Evolutionary conservation across 257 asterid species (phyloP), one percentile per base, ranked within the genome.

Genomic region (Solanum gandarillasii): DNA sequence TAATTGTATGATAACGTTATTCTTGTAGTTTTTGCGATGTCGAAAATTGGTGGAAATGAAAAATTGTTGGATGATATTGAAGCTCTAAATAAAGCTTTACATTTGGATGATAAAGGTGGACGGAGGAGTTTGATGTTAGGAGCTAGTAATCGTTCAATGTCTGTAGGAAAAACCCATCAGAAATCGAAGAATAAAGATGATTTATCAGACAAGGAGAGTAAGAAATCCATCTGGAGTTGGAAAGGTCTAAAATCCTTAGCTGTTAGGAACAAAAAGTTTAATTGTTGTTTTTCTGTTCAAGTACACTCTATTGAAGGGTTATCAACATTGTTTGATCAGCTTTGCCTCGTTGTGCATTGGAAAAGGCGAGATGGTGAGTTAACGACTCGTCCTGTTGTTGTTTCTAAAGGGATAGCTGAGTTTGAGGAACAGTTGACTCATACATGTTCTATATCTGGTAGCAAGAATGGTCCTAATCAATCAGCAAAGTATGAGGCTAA

Each of bases 161-260:
- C 52, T 3, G 32, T 35, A 10, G 52, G 20, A 21, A 97, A 96
- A 89, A 46, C 91, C 48, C 92, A 87, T 7, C 75, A 95, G 6
- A 93, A 92, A 89, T 67, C 67, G 71, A 94, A 94, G 94, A 88
- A 86, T 1, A 93, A 90, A 87, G 83, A 74, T 36, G 94, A 93
- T 79, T 88, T 95, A 46, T n/a, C 41, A 31, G 96, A 91, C 84
- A 95, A 93, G 34, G 91, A 94, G 91, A 93, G 91, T 60, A 94
- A 96, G 91, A 95, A 93, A 89, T 90, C 99, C 11, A 92, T 95
- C 76, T 97, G 99, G 99, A 94, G 98, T 89, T 97, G 99, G 99
- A 94, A 94, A 91, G 91, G 93, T 48, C 82, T 97, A 67, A 95
- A 94, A 93, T 93, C 99, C 27, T 90, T 96, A 85, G 94, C 99